These are phyloP conservation scores for Cornus kousa DNA, from an alignment of 148 eudicot species.

Conservation along the genomic window DNA sequence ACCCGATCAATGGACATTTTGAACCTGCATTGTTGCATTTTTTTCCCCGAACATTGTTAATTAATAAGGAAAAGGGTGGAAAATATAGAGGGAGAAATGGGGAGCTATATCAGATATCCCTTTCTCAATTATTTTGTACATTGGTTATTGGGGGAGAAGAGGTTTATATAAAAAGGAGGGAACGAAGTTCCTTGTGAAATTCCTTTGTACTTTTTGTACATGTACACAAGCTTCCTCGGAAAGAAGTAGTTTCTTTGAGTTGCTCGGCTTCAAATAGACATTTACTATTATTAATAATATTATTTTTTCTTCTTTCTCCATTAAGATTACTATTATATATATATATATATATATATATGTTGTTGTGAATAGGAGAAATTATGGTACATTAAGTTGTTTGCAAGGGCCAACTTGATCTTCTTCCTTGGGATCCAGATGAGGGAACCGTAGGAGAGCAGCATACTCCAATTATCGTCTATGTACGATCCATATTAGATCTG, in stretches of 20 bases:
- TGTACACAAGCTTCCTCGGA: not conserved
- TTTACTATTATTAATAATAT: too few species aligned
- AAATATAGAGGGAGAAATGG: not conserved
- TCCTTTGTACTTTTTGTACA: not conserved
- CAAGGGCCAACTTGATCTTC: too few species aligned
- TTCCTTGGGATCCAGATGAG: too few species aligned
- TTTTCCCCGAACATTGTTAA: not conserved
- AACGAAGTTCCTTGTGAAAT: not conserved
- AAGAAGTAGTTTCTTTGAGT: not conserved
- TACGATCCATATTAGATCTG: too few species aligned
- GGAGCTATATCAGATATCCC: not conserved
- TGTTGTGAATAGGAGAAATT: too few species aligned
- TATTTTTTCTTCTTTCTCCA: too few species aligned
- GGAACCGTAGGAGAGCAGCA: too few species aligned
- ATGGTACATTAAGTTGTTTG: too few species aligned
- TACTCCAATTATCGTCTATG: too few species aligned
- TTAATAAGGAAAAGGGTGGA: not conserved
- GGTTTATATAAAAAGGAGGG: not conserved
- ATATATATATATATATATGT: too few species aligned
- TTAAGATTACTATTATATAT: too few species aligned
- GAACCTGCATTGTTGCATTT: conserved; percentile 8
- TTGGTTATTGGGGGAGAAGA: not conserved
- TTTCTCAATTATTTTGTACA: not conserved
- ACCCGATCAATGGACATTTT: conserved; percentile 90
- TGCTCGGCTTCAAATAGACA: too few species aligned